Conservation (phyloP, 202 grass and related monocot species). For the Schoenoplectus tabernaemontani region DNA sequence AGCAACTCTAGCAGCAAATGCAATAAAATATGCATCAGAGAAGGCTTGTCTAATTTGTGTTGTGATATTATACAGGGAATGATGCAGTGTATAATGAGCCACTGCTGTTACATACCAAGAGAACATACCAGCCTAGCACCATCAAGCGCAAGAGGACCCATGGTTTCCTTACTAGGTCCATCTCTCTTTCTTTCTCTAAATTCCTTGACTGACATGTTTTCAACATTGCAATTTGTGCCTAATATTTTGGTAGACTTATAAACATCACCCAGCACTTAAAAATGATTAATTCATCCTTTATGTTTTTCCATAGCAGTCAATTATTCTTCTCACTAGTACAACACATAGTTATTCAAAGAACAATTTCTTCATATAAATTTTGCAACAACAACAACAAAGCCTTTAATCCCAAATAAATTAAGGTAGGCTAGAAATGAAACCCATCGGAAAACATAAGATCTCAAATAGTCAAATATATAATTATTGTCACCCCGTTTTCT, state of each 20-base stretch:
- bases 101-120: constrained; percentile 59
- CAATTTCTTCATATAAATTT: background rate
- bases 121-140: constrained; percentile 92
- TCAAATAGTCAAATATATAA: background rate
- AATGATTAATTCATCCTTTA: too few species aligned
- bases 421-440: too few species aligned
- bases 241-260: background rate
- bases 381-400: too few species aligned
- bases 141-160: constrained; percentile 89
- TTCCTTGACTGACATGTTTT: background rate
- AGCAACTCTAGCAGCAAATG: background rate
- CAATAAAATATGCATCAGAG: background rate
- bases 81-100: constrained; percentile 63
- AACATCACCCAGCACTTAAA: background rate
- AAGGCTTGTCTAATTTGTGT: background rate
- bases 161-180: constrained; percentile 87
- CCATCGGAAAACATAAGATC: too few species aligned
- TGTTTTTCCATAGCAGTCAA: background rate
- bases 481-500: background rate
- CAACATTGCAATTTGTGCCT: background rate
- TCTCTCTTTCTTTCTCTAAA: constrained; percentile 6
- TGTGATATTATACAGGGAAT: constrained; percentile 40
- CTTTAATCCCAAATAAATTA: too few species aligned
- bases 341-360: background rate
- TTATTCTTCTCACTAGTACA: background rate